Conservation (phyloP, 495 filamentous ascomycete species). For the Aspergillus bertholletiae region DNA sequence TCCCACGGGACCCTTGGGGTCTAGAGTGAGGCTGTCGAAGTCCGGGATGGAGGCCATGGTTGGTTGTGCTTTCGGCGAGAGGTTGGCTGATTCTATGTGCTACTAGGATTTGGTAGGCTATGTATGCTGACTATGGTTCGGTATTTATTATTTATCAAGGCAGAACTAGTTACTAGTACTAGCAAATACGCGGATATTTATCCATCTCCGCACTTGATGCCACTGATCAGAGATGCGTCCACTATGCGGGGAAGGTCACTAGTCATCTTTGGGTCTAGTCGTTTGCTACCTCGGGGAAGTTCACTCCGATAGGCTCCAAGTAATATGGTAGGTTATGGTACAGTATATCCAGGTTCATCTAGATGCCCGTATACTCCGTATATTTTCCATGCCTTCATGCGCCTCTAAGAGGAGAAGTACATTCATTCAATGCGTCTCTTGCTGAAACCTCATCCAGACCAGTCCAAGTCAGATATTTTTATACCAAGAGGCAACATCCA, state of each 20-base stretch:
- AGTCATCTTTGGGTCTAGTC: not conserved
- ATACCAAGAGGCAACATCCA: not conserved
- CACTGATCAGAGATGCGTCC: not conserved
- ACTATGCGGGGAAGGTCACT: not conserved
- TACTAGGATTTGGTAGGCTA: too few species aligned
- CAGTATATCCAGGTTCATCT: not conserved
- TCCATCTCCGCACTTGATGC: not conserved
- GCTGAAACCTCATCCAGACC: not conserved
- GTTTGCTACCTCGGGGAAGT: not conserved
- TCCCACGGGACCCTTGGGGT: conserved; percentile 38
- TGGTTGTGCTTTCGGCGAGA: not conserved
- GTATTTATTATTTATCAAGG: not conserved
- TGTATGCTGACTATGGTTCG: not conserved
- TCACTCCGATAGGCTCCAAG: not conserved
- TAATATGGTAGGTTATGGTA: not conserved
- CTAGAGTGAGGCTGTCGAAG: conserved; percentile 45
- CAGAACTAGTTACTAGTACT: too few species aligned
- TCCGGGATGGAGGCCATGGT: conserved; percentile 20
- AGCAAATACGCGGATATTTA: conserved; percentile 6
- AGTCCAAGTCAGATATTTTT: not conserved
- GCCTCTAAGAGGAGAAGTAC: too few species aligned
- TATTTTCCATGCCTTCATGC: not conserved
- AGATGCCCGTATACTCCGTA: not conserved
- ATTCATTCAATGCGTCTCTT: not conserved
- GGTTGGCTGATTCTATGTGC: too few species aligned